phyloP scores from a whole-genome alignment of 768 basidiomycete species.

The Imleria badia region DNA sequence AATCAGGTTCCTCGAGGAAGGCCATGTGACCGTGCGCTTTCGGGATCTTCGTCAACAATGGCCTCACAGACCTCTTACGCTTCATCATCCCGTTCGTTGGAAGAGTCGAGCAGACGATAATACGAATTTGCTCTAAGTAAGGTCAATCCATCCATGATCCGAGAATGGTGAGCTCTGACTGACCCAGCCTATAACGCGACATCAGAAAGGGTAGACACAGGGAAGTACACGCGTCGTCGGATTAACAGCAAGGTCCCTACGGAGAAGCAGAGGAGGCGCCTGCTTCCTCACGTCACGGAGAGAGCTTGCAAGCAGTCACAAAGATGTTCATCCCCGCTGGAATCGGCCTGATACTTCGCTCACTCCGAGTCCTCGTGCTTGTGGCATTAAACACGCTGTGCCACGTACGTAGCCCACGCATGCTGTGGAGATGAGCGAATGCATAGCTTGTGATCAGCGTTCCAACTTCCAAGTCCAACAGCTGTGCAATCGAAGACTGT shows the following conservation, averaged over 20 bases:
- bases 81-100: slow-evolving; percentile 42
- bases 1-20: slow-evolving; percentile 14
- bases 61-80: slow-evolving; percentile 35
- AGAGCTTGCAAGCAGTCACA: no score
- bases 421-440: neutral
- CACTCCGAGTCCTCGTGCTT: no score
- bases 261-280: slow-evolving; percentile 22
- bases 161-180: slow-evolving; percentile 37
- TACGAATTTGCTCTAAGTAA: slow-evolving; percentile 41
- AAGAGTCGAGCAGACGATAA: slow-evolving; percentile 39
- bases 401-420: neutral
- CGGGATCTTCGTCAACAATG: slow-evolving; percentile 32
- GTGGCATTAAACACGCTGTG: neutral
- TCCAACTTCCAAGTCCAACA: no score
- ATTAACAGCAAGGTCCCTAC: slow-evolving; percentile 34
- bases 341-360: no score
- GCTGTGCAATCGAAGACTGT: no score
- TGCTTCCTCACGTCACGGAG: slow-evolving; percentile 37
- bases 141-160: slow-evolving; percentile 46
- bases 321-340: no score
- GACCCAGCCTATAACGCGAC: slow-evolving; percentile 4
- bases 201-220: neutral
- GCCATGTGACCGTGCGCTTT: slow-evolving; percentile 29
- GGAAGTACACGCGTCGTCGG: slow-evolving; percentile 32
- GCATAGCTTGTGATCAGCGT: no score